phyloP scores from a whole-genome alignment of 1,284 basidiomycete genomes.

The Hemileia vastatrix region DNA sequence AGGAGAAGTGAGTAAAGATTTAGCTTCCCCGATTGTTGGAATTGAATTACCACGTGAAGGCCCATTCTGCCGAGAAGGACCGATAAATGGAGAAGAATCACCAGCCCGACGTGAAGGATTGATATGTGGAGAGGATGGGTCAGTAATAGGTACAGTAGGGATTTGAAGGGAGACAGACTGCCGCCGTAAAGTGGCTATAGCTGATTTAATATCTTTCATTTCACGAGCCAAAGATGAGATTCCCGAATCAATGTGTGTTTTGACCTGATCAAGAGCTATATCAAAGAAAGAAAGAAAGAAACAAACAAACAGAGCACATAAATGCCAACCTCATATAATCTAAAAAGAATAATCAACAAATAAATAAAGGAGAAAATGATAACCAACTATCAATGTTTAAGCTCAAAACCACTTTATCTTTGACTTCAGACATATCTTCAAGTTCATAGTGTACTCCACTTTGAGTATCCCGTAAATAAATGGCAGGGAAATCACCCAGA shows the following conservation, averaged over 20 bases:
- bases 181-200: conserved; percentile 51
- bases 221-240: conserved; percentile 78
- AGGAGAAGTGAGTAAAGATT: too few relatives aligned
- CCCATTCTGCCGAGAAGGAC: too few relatives aligned
- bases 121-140: not conserved
- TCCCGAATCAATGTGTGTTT: conserved; percentile 88
- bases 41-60: too few relatives aligned
- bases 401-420: conserved; percentile 73
- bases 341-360: not conserved
- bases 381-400: conserved; percentile 90
- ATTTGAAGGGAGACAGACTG: conserved; percentile 46
- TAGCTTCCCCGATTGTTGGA: too few relatives aligned
- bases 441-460: conserved; percentile 91
- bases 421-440: conserved; percentile 88
- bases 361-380: not conserved
- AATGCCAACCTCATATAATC: not conserved
- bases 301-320: not conserved
- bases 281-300: conserved; percentile 13
- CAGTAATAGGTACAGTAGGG: not conserved
- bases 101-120: too few relatives aligned
- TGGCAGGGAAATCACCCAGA: conserved; percentile 85
- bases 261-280: conserved; percentile 93
- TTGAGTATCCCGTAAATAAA: conserved; percentile 82
- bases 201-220: conserved; percentile 73
- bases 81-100: too few relatives aligned